Percentiles rank a stretch among this genome's conserved stretches.
phyloP scores from a whole-genome alignment of 2,329 filamentous ascomycete genomes.

The Sarocladiaceae sp. region DNA sequence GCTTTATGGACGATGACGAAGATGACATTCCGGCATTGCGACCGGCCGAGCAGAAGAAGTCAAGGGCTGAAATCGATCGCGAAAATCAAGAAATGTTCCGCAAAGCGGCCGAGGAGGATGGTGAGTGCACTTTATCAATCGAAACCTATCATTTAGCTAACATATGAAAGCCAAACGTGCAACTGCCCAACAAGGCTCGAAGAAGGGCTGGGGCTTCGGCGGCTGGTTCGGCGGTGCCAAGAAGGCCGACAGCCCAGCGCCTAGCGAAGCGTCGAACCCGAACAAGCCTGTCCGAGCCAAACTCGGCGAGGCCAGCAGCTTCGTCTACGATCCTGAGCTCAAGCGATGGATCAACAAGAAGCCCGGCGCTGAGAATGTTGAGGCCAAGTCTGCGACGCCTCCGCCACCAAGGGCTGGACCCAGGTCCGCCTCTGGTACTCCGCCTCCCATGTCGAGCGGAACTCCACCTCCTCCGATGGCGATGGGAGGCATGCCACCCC shows the following conservation, averaged over 20 bases:
- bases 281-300: slow-evolving; percentile 83
- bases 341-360: slow-evolving; percentile 99
- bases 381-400: slow-evolving; percentile 62
- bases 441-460: slow-evolving; percentile 32
- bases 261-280: slow-evolving; percentile 36
- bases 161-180: slow-evolving; percentile 54
- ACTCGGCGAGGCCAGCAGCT: slow-evolving; percentile 86
- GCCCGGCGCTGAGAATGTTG: slow-evolving; percentile 59
- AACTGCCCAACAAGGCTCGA: slow-evolving; percentile 40
- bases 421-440: slow-evolving; percentile 49
- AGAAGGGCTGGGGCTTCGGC: slow-evolving; percentile 75
- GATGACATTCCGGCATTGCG: slow-evolving; percentile 57
- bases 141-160: slow-evolving; percentile 15
- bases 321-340: slow-evolving; percentile 92
- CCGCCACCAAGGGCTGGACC: slow-evolving; percentile 68
- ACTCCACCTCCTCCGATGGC: slow-evolving; percentile 28
- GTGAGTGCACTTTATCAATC: slow-evolving; percentile 46
- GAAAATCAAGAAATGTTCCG: slow-evolving; percentile 83
- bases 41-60: slow-evolving; percentile 47
- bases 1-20: slow-evolving; percentile 78
- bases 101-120: slow-evolving; percentile 74
- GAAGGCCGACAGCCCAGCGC: slow-evolving; percentile 36
- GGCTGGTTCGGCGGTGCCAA: slow-evolving; percentile 80
- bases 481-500: slow-evolving; percentile 25
- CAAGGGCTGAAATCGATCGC: slow-evolving; percentile 64